phyloP scores from a whole-genome alignment of 2,329 filamentous ascomycete species.

The Xylogone sp. region DNA sequence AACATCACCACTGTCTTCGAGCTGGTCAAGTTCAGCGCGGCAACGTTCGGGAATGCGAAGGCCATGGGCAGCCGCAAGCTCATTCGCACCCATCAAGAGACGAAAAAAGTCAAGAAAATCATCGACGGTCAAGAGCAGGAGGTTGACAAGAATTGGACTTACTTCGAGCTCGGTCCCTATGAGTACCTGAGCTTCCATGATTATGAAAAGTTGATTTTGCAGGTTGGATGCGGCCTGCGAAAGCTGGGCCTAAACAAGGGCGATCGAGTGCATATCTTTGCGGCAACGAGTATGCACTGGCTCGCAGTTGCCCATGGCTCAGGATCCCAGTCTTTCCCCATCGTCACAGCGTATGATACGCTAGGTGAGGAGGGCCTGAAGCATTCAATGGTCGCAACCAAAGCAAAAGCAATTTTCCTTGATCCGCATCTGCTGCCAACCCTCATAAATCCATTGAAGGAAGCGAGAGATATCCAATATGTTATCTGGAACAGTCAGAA shows the following conservation, averaged over 20 bases:
- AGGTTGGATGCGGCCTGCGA: constrained; percentile 67
- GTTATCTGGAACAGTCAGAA: constrained; percentile 60
- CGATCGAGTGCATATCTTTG: constrained; percentile 77
- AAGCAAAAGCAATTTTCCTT: constrained; percentile 78
- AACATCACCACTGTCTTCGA: constrained; percentile 66
- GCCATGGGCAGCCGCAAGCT: constrained; percentile 68
- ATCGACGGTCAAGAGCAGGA: constrained; percentile 75
- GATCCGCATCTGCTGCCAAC: constrained; percentile 73
- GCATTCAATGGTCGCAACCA: constrained; percentile 81
- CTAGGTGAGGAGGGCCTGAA: constrained; percentile 79
- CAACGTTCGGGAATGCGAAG: constrained; percentile 61
- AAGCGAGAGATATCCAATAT: constrained; percentile 50
- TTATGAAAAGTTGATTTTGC: constrained; percentile 66
- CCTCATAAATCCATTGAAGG: constrained; percentile 51
- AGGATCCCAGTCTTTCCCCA: constrained; percentile 79
- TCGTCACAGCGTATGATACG: constrained; percentile 94
- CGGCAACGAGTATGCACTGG: constrained; percentile 71
- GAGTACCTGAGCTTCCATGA: constrained; percentile 74
- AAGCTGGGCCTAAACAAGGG: constrained; percentile 66
- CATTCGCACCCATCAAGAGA: constrained; percentile 74
- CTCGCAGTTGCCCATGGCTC: constrained; percentile 75
- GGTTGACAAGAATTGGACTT: constrained; percentile 85
- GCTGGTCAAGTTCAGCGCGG: constrained; percentile 64
- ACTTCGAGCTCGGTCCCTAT: constrained; percentile 79
- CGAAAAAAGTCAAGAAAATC: constrained; percentile 86